Base-by-base conservation (phyloP, 345 rosid species). In the Turritis glabra region DNA sequence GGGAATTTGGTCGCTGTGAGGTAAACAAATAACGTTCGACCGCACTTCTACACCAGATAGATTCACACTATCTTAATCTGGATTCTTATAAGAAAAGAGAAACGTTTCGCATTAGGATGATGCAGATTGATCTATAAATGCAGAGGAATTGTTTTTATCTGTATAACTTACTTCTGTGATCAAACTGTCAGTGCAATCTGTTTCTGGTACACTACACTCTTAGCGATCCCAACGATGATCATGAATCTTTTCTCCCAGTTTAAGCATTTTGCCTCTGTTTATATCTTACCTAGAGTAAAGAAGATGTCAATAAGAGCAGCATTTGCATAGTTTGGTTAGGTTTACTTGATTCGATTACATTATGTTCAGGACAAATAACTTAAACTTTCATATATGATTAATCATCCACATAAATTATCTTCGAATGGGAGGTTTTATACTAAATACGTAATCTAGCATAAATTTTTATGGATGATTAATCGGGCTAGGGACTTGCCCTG, bases 1-100 rank as follows among this genome's bases (percentile, higher is more conserved):
- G 97, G 93, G 25, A 88, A 84, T 78, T 84, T 94, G 26, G 95
- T 88, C 11, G 90, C 90, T 51, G 82, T 80, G 14, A 88, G 88
- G 5, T 82, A 84, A 68, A 68, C 53, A 8, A 68, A 52, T n/a
- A 64, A 17, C 23, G 17, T 71, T 19, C 0, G 0, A 47, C 2
- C 3, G 26, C 48, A 12, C 23, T 68, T 60, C 3, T 60, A 27
- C 22, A 14, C 59, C 30, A 2, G 18, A 54, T 47, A 1, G 5
- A 44, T 17, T 47, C 18, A 17, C 33, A 44, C 46, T 12, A 6
- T 67, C 67, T 53, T 27, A 51, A 25, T 68, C 53, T 51, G 3
- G 12, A 48, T 58, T 37, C 58, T 13, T 22, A 19, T 12, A 32
- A 57, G 33, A 30, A 30, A 43, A n/a, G 23, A 7, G 58, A 25